These are phyloP conservation scores for Nakazawaea sp. DNA, from an alignment of 805 yeast species.

Conservation along the genomic window DNA sequence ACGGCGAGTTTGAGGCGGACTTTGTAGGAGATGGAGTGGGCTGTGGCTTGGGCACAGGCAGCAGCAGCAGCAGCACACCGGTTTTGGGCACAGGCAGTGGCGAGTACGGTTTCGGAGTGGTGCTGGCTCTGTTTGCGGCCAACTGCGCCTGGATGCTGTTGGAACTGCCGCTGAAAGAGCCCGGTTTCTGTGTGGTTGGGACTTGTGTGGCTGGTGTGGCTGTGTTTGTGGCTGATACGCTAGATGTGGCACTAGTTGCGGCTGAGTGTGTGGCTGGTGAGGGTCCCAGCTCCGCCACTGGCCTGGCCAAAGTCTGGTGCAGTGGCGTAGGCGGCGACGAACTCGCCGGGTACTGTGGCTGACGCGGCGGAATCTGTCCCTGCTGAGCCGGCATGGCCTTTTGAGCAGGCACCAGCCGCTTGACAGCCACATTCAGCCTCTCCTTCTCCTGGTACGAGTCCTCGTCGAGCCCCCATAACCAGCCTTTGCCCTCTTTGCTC, in stretches of 20 bases:
- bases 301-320: slow-evolving; percentile 28
- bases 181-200: slow-evolving; percentile 7
- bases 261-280: slow-evolving; percentile 21
- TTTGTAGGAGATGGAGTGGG: not conserved
- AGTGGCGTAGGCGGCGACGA: slow-evolving; percentile 3
- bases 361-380: too few relatives aligned
- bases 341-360: slow-evolving; percentile 15
- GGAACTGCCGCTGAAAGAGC: not conserved
- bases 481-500: slow-evolving; percentile 85
- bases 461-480: slow-evolving; percentile 92
- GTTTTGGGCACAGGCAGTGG: not conserved
- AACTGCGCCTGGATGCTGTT: slow-evolving; percentile 34
- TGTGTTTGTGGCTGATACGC: too few relatives aligned
- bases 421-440: slow-evolving; percentile 38
- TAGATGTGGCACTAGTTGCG: too few relatives aligned
- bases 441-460: slow-evolving; percentile 79
- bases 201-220: slow-evolving; percentile 22
- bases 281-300: slow-evolving; percentile 28
- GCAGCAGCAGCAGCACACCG: slow-evolving; percentile 1
- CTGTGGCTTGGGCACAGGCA: slow-evolving; percentile 8
- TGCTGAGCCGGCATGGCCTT: slow-evolving; percentile 45
- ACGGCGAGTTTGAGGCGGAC: not conserved
- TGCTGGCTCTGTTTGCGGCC: slow-evolving; percentile 35
- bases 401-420: slow-evolving; percentile 56
- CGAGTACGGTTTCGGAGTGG: not conserved